phyloP scores from a whole-genome alignment of 306 rosid genomes.

The Vachellia pachyceras region DNA sequence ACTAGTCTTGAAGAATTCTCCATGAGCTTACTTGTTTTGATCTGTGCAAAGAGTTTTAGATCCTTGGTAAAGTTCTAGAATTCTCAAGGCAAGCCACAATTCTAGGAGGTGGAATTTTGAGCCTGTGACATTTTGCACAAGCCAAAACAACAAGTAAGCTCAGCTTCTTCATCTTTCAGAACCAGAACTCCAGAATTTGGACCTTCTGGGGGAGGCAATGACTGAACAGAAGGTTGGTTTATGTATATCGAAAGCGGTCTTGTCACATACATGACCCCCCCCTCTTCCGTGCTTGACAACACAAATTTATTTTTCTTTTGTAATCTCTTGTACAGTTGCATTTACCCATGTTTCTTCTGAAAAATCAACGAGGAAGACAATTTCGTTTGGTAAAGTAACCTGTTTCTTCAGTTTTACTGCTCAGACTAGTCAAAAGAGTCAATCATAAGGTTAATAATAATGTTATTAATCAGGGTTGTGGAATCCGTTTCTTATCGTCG shows the following conservation, averaged over 20 bases:
- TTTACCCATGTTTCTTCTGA: not conserved
- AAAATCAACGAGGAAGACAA: not conserved
- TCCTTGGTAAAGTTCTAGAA: no score
- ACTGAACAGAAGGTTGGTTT: not conserved
- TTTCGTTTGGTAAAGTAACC: not conserved
- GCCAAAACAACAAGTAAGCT: not conserved
- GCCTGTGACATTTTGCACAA: no score
- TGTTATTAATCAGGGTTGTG: not conserved
- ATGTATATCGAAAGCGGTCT: slow-evolving; percentile 28
- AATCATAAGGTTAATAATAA: not conserved
- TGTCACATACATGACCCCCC: slow-evolving; percentile 25
- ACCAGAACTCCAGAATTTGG: slow-evolving; percentile 9
- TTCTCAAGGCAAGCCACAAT: no score
- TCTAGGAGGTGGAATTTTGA: no score
- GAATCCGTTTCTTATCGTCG: no score
- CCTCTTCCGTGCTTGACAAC: not conserved
- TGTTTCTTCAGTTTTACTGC: not conserved
- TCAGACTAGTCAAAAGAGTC: not conserved
- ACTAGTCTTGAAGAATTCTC: no score
- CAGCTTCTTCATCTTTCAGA: not conserved
- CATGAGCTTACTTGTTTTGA: no score
- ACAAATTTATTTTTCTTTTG: not conserved
- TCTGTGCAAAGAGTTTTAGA: no score
- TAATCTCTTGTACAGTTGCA: not conserved
- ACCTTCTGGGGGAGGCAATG: not conserved